Conservation (phyloP, 495 filamentous ascomycete species). For the Xylaria sp. region DNA sequence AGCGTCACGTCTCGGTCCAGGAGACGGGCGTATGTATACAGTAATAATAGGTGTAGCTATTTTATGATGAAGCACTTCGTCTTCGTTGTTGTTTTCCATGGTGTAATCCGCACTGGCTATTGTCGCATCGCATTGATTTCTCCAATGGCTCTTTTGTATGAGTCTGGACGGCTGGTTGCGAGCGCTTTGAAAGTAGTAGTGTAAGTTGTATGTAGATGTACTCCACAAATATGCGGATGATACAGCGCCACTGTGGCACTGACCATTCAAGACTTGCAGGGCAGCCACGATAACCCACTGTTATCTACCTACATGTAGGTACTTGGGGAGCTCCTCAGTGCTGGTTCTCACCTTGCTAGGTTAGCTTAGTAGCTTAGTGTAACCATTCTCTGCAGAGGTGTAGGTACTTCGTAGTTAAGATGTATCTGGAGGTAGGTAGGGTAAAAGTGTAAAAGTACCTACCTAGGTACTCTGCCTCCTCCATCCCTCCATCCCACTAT, state of each 20-base stretch:
- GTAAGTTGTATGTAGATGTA: no score
- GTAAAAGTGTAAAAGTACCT: no score
- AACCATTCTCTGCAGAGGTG: no score
- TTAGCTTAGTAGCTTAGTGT: no score
- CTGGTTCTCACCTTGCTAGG: no score
- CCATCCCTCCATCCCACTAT: constrained; percentile 26
- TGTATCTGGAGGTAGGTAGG: no score
- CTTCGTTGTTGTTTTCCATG: neutral
- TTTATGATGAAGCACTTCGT: neutral
- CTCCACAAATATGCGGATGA: no score
- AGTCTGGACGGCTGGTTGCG: no score
- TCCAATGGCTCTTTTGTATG: neutral
- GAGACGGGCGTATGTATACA: neutral
- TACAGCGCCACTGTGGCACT: neutral
- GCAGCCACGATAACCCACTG: neutral
- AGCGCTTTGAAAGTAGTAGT: no score
- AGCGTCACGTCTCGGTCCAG: neutral
- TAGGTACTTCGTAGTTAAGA: no score
- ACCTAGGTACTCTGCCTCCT: no score
- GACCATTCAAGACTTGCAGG: neutral
- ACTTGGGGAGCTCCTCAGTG: neutral
- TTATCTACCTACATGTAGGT: neutral
- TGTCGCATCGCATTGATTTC: neutral
- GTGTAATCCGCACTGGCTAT: neutral
- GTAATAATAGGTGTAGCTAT: neutral